phyloP scores from a whole-genome alignment of 164 flowering plant genomes.

The Piper longum region DNA sequence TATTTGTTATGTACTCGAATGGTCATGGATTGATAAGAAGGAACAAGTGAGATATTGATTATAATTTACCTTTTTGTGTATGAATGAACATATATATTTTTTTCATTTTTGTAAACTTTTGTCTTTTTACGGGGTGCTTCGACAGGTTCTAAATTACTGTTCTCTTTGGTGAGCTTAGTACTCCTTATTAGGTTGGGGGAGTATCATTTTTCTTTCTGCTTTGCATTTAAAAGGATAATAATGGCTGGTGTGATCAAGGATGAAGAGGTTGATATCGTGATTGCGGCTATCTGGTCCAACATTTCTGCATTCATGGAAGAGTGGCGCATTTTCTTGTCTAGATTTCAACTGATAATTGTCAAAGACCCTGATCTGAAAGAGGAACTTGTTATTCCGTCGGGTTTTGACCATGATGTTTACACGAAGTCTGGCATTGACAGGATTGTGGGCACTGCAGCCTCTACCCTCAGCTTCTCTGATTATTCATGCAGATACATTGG shows the following conservation, averaged over 20 bases:
- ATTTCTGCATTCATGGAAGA: conserved; percentile 67
- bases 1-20: too few species aligned
- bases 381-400: conserved; percentile 62
- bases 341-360: conserved; percentile 67
- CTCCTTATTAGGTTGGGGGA: neutral
- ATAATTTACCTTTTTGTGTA: conserved; percentile 11
- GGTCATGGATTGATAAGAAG: too few species aligned
- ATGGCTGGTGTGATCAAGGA: conserved; percentile 49
- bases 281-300: conserved; percentile 58
- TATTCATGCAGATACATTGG: conserved; percentile 90
- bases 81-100: too few species aligned
- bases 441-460: conserved; percentile 32
- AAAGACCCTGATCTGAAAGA: conserved; percentile 64
- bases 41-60: conserved; percentile 66
- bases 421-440: conserved; percentile 54
- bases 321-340: conserved; percentile 61
- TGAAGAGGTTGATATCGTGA: conserved; percentile 73
- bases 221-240: conserved; percentile 5
- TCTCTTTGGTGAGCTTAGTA: neutral
- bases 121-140: conserved; percentile 56
- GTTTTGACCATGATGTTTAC: conserved; percentile 51
- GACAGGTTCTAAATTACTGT: conserved; percentile 35
- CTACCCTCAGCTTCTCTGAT: conserved; percentile 50
- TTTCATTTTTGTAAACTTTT: conserved; percentile 1
- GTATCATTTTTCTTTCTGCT: neutral